A percentile compares a stretch with the other conserved stretches of the same genome.
These are phyloP conservation scores for Rhododendron vialii DNA, from an alignment of 148 eudicot species.

Conservation along the genomic window DNA sequence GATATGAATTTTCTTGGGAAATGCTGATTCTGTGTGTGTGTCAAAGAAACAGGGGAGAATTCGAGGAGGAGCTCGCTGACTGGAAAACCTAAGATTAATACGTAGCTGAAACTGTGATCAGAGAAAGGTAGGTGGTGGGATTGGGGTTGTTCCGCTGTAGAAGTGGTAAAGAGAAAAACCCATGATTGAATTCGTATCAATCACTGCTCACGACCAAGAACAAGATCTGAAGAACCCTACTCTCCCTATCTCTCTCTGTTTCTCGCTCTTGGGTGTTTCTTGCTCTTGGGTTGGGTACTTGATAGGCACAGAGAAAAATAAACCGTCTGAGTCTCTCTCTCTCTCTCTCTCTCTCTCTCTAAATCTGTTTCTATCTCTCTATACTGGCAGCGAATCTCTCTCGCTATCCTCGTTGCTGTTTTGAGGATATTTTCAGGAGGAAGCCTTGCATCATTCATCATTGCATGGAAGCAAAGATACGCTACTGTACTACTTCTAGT, in stretches of 20 bases:
- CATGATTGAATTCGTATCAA: neutral
- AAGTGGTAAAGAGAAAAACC: neutral
- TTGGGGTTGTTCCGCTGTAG: neutral
- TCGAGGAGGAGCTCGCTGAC: no score
- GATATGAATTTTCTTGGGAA: neutral
- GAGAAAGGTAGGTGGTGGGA: neutral
- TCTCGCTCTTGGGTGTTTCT: no score
- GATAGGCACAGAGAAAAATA: neutral
- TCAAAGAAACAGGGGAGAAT: neutral
- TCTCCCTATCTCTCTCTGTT: neutral
- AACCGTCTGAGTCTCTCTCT: neutral
- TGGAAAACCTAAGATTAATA: neutral
- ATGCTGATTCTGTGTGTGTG: neutral
- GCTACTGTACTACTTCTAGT: neutral
- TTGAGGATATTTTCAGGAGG: neutral
- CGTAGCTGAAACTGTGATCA: neutral
- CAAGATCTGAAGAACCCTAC: conserved; percentile 12
- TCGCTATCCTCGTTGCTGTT: neutral
- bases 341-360: neutral
- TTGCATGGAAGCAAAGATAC: conserved; percentile 7
- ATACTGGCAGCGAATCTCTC: neutral
- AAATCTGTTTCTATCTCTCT: neutral
- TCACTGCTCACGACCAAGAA: neutral
- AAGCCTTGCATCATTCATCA: conserved; percentile 2
- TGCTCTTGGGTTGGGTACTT: no score